Evolutionary conservation across 2,329 filamentous ascomycete species (phyloP).

Genomic region (Knufia petricola): DNA sequence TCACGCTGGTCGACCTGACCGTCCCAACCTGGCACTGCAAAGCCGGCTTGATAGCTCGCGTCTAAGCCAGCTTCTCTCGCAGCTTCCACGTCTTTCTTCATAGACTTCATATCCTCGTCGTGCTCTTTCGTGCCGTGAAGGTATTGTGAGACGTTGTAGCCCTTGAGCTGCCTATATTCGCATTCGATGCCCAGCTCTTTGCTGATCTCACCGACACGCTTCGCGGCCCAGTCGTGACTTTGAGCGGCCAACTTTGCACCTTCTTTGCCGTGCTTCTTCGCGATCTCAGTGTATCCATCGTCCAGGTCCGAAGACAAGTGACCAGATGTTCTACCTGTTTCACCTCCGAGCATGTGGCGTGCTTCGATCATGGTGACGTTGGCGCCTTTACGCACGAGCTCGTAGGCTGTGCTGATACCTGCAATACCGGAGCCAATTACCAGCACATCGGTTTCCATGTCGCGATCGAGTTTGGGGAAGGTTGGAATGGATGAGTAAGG

Average conservation of each 20-base stretch:
- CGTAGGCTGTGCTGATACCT: slow-evolving; percentile 44
- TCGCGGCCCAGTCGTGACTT: slow-evolving; percentile 46
- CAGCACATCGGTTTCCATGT: slow-evolving; percentile 41
- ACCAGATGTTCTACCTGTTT: slow-evolving; percentile 43
- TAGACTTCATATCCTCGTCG: slow-evolving; percentile 35
- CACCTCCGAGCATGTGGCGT: slow-evolving; percentile 43
- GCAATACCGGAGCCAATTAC: slow-evolving; percentile 46
- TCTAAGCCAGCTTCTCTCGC: slow-evolving; percentile 38
- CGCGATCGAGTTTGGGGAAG: slow-evolving; percentile 34
- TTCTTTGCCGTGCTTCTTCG: slow-evolving; percentile 42
- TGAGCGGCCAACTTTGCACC: slow-evolving; percentile 44
- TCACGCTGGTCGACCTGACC: slow-evolving; percentile 43
- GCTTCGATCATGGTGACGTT: slow-evolving; percentile 46
- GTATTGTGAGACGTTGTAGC: slow-evolving; percentile 44
- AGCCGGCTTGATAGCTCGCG: slow-evolving; percentile 32
- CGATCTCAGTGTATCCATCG: slow-evolving; percentile 43
- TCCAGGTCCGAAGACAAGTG: slow-evolving; percentile 48
- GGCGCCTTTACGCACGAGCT: slow-evolving; percentile 43
- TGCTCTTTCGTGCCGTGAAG: slow-evolving; percentile 34
- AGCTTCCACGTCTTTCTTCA: slow-evolving; percentile 39
- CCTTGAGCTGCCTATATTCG: slow-evolving; percentile 44
- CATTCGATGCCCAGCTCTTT: slow-evolving; percentile 45
- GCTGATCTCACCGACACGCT: slow-evolving; percentile 42
- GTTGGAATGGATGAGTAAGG: slow-evolving; percentile 37
- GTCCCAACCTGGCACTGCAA: slow-evolving; percentile 44